Conservation (phyloP, 1,139 yeast species). For the Pneumocystis sp. region DNA sequence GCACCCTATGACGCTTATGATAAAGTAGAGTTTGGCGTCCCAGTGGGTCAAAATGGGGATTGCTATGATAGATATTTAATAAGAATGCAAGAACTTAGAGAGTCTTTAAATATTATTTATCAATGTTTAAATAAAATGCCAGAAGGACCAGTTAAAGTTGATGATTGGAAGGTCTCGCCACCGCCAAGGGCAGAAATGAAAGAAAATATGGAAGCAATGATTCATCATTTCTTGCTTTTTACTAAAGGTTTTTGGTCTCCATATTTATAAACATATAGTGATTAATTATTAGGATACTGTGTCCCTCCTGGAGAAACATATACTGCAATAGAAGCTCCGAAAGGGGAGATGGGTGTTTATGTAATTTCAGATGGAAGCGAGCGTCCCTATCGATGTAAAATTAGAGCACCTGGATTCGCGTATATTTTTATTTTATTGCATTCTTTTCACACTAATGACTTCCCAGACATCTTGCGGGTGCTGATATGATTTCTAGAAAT, state of each 20-base stretch:
- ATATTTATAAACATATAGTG: not conserved
- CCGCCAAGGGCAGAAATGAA: constrained; percentile 75
- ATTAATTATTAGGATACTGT: constrained; percentile 34
- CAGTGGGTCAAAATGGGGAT: constrained; percentile 80
- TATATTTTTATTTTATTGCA: constrained; percentile 76
- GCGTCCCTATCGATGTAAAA: constrained; percentile 84
- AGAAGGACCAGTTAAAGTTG: constrained; percentile 82
- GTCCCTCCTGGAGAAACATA: constrained; percentile 88
- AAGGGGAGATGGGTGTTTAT: constrained; percentile 89
- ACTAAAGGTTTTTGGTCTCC: constrained; percentile 41
- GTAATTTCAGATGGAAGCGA: constrained; percentile 81
- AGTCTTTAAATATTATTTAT: constrained; percentile 72
- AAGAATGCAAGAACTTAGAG: constrained; percentile 88
- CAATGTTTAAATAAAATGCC: constrained; percentile 89
- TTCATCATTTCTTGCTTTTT: constrained; percentile 75
- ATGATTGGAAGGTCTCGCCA: constrained; percentile 72
- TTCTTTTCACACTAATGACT: constrained; percentile 49
- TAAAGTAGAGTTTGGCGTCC: constrained; percentile 68
- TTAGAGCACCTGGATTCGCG: constrained; percentile 87
- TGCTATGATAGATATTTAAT: constrained; percentile 79
- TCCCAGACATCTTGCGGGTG: constrained; percentile 53
- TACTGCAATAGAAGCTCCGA: constrained; percentile 86
- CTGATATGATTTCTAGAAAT: constrained; percentile 74
- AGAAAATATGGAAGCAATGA: constrained; percentile 85
- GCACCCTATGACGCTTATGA: constrained; percentile 89